These are phyloP conservation scores for Aspergillus transmontanensis DNA, from an alignment of 2,329 filamentous ascomycete species.

Conservation along the genomic window DNA sequence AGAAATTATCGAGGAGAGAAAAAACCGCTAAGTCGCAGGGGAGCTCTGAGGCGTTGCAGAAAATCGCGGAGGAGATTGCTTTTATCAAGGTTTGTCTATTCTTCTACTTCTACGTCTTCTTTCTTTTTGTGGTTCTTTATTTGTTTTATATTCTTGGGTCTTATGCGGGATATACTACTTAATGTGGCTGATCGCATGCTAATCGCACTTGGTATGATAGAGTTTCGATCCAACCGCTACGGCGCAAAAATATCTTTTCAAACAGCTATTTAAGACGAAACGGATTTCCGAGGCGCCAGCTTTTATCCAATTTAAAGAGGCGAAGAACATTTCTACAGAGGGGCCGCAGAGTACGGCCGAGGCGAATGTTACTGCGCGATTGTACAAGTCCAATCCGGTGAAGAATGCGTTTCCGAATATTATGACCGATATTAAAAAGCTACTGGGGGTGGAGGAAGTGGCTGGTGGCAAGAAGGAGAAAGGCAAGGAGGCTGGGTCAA, in stretches of 20 bases:
- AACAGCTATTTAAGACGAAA: conserved; percentile 60
- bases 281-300: conserved; percentile 55
- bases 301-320: conserved; percentile 46
- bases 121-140: neutral
- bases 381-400: conserved; percentile 63
- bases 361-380: conserved; percentile 60
- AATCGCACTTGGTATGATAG: conserved; percentile 30
- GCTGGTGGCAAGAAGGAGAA: conserved; percentile 20
- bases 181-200: conserved; percentile 11
- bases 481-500: neutral
- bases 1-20: conserved; percentile 62
- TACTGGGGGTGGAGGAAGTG: conserved; percentile 40
- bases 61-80: conserved; percentile 58
- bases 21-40: conserved; percentile 55
- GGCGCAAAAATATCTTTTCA: conserved; percentile 58
- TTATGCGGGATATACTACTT: neutral
- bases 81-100: conserved; percentile 55
- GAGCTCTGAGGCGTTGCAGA: conserved; percentile 42
- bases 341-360: conserved; percentile 49
- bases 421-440: conserved; percentile 42
- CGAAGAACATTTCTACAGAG: conserved; percentile 39
- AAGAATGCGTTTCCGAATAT: conserved; percentile 56
- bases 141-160: neutral
- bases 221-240: conserved; percentile 53
- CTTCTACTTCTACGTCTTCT: neutral